Base-by-base conservation (phyloP, 2,329 filamentous ascomycete genomes). In the Fusarium brevicatenulatum region DNA sequence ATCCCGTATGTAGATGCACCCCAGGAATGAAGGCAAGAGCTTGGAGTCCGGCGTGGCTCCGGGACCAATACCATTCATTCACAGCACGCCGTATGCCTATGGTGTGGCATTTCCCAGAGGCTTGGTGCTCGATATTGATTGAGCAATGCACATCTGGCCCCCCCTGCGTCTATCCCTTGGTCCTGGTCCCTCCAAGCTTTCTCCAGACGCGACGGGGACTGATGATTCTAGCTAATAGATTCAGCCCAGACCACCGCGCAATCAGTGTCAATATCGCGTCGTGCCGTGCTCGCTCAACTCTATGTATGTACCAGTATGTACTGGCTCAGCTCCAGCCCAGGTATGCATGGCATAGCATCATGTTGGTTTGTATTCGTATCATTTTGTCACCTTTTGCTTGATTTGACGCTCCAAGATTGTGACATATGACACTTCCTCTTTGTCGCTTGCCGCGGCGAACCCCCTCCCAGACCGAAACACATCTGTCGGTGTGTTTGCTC, bases 191-290 rank as follows among this genome's bases (percentile, higher is more conserved):
- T 58, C 70, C 52, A 73, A 61, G 61, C 70, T 66, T 73, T 72
- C 70, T 72, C 70, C 66, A 72, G 70, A 72, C 70, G 47, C 60
- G 70, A 62, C 25, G 47, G 50, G 65, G 56, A 68, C 32, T 44
- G 47, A 32, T 59, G 63, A 68, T 59, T 68, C 32, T 21, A 68
- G 42, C 53, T 42, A 57, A 52, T 34, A 57, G 42, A 57, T 39
- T 43, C 52, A 65, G 69, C 70, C 68, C 58, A 30, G 61, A 62
- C 58, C 70, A 66, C 67, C 50, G 54, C 60, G 70, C 52, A 63
- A 60, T 66, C 66, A 67, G 50, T 76, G 67, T 63, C 50, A 63
- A 60, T 71, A 60, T 68, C 70, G 70, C 71, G 64, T 75, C 72
- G 70, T 73, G 66, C 62, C 63, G 60, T 62, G 56, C 47, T 66